Conservation (phyloP, 2,329 filamentous ascomycete genomes). For the Diplodia seriata region DNA sequence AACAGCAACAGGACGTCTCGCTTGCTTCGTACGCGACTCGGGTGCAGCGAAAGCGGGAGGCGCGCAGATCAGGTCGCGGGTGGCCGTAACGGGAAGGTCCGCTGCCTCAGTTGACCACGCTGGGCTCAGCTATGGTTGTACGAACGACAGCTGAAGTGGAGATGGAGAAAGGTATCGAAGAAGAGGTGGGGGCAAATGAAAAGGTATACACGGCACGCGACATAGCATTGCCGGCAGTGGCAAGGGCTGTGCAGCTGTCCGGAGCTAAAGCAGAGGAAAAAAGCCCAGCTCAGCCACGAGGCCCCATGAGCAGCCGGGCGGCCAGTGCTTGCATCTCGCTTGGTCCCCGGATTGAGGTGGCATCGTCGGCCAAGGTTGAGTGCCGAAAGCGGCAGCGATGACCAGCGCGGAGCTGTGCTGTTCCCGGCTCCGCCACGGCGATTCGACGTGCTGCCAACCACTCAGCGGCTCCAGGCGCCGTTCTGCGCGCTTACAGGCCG, state of each 20-base stretch:
- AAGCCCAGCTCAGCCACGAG: slow-evolving; percentile 5
- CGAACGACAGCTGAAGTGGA: neutral
- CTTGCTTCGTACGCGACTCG: neutral
- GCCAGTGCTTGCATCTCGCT: slow-evolving; percentile 5
- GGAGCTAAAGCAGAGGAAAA: neutral
- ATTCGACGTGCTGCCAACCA: slow-evolving; percentile 2
- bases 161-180: neutral
- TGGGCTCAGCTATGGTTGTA: neutral
- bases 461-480: neutral
- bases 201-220: neutral
- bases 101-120: neutral
- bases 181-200: neutral
- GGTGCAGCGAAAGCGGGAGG: neutral
- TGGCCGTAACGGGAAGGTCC: slow-evolving; percentile 9
- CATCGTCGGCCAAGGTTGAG: neutral
- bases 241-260: slow-evolving; percentile 14
- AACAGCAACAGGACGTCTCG: neutral
- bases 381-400: slow-evolving; percentile 8
- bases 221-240: neutral
- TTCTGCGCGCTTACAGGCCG: neutral
- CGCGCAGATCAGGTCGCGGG: neutral
- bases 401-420: slow-evolving; percentile 3
- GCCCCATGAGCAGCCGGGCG: neutral
- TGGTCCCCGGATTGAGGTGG: slow-evolving; percentile 12
- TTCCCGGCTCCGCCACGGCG: slow-evolving; percentile 3